Conservation (phyloP, 2,329 filamentous ascomycete species). For the Trichoderma koningii region DNA sequence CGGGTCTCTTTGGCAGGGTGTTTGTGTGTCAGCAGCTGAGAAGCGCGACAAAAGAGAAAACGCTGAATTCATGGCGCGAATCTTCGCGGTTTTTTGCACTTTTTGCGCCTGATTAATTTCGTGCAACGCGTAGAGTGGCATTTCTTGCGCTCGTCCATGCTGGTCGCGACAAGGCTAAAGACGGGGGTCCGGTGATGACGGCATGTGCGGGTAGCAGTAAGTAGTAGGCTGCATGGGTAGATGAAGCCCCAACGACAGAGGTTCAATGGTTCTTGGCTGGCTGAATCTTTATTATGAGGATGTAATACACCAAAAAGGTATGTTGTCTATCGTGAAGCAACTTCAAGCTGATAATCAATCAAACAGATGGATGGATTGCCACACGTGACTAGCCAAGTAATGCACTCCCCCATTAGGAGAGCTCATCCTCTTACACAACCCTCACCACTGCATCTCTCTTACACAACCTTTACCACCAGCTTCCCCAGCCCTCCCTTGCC, state of each 20-base stretch:
- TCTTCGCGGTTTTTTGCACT: conserved; percentile 16
- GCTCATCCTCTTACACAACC: not conserved
- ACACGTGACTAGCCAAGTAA: not conserved
- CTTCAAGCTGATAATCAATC: not conserved
- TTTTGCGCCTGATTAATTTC: not conserved
- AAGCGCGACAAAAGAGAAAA: not conserved
- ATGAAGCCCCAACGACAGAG: too few species aligned
- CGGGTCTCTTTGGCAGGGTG: conserved; percentile 1
- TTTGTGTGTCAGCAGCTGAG: conserved; percentile 12
- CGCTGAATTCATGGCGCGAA: conserved; percentile 1
- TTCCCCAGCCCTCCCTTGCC: conserved; percentile 37
- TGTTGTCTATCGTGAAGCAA: not conserved
- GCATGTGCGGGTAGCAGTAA: not conserved
- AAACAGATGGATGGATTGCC: not conserved
- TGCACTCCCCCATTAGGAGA: not conserved
- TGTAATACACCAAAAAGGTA: not conserved
- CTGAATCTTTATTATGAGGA: too few species aligned
- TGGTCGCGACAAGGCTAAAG: conserved; percentile 1
- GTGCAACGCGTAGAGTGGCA: conserved; percentile 13
- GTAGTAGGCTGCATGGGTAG: too few species aligned
- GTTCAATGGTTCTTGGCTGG: too few species aligned
- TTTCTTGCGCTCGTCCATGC: not conserved
- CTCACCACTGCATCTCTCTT: not conserved
- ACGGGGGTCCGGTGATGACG: not conserved
- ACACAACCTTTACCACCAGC: conserved; percentile 34